Evolutionary conservation across 2,329 filamentous ascomycete genomes (phyloP).

Genomic region (Ceratocystis ficicola): DNA sequence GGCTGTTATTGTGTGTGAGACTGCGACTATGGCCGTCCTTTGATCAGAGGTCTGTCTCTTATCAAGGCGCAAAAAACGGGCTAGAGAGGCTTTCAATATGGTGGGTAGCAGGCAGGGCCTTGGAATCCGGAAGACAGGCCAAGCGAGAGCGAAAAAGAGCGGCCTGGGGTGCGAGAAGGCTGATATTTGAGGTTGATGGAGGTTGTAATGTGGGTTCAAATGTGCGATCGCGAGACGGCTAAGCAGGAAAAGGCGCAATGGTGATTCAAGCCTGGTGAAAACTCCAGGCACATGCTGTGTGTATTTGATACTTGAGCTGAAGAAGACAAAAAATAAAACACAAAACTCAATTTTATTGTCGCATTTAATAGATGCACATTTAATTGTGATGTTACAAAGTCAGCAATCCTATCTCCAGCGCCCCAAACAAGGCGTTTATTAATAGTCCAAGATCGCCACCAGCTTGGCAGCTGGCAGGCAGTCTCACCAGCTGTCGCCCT

Average conservation of each 20-base stretch:
- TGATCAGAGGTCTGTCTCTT: neutral
- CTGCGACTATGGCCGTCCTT: neutral
- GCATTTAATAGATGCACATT: slow-evolving; percentile 1
- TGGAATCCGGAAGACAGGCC: neutral
- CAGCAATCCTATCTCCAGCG: neutral
- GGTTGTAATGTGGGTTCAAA: neutral
- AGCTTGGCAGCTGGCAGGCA: neutral
- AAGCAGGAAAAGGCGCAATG: neutral
- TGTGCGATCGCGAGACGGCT: neutral
- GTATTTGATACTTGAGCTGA: neutral
- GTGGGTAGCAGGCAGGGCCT: neutral
- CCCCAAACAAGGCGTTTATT: neutral
- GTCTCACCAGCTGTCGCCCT: neutral
- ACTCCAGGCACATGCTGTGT: slow-evolving; percentile 1
- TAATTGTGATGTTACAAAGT: slow-evolving; percentile 6
- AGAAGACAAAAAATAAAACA: slow-evolving; percentile 4
- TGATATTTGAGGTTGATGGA: neutral
- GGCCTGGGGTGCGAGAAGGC: neutral
- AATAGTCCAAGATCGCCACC: neutral
- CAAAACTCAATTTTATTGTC: neutral
- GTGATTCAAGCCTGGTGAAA: neutral
- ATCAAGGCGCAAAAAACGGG: neutral
- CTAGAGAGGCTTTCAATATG: neutral
- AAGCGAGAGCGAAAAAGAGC: neutral
- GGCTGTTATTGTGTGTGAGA: neutral